These are phyloP conservation scores for Globisporangium camurandrum DNA, from an alignment of 352 stramenopile species.

Conservation along the genomic window DNA sequence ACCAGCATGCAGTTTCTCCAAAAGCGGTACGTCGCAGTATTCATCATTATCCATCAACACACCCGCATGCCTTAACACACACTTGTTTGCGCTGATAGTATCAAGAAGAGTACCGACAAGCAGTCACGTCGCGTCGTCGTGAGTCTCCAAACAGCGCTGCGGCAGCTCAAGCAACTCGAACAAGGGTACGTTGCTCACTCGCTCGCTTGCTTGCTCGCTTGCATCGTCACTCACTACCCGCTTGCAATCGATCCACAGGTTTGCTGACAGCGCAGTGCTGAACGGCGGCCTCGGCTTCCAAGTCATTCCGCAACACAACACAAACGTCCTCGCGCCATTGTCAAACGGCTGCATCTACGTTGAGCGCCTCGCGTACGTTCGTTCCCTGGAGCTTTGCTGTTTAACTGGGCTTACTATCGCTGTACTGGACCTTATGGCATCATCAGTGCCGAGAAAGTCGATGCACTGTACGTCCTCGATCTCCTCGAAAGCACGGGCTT, in stretches of 20 bases:
- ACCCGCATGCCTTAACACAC: too few relatives aligned
- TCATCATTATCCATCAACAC: neutral
- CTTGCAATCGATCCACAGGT: slow-evolving; percentile 24
- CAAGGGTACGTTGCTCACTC: slow-evolving; percentile 21
- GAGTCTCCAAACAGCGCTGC: slow-evolving; percentile 55
- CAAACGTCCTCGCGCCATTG: slow-evolving; percentile 39
- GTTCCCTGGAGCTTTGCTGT: neutral
- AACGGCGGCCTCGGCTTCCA: slow-evolving; percentile 73
- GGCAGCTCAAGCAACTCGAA: slow-evolving; percentile 48
- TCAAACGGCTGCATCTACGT: slow-evolving; percentile 73
- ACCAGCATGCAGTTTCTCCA: slow-evolving; percentile 31
- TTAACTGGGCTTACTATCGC: neutral
- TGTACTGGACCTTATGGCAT: neutral
- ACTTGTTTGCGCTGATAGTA: neutral
- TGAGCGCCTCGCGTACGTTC: slow-evolving; percentile 61
- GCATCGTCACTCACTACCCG: neutral
- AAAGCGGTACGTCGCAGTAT: slow-evolving; percentile 28
- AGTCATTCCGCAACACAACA: slow-evolving; percentile 37
- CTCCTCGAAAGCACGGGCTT: slow-evolving; percentile 67
- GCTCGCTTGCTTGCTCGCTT: neutral
- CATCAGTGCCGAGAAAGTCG: slow-evolving; percentile 61
- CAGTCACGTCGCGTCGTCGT: slow-evolving; percentile 42
- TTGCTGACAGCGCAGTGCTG: slow-evolving; percentile 56
- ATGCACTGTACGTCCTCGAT: slow-evolving; percentile 61
- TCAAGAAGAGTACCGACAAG: slow-evolving; percentile 20